Conservation (phyloP, 2,329 filamentous ascomycete genomes). For the Elsinoe necatrix region DNA sequence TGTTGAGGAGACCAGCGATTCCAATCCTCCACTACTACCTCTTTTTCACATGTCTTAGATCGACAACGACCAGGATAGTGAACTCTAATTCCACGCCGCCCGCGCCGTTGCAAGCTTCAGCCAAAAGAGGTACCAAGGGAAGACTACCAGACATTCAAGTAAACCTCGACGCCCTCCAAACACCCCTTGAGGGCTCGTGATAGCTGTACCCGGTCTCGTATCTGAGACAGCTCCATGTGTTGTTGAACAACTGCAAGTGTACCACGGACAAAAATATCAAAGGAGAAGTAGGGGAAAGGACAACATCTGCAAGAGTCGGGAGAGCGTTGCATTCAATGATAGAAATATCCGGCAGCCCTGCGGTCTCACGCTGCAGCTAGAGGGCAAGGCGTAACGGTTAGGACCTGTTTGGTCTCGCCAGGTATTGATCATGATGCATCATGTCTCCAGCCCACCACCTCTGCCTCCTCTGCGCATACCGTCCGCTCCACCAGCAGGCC, state of each 20-base stretch:
- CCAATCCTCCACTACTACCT: neutral
- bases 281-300: neutral
- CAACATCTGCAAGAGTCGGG: constrained; percentile 11
- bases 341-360: constrained; percentile 12
- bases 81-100: constrained; percentile 7
- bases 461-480: constrained; percentile 7
- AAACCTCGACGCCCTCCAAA: constrained; percentile 2
- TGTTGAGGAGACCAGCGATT: constrained; percentile 10
- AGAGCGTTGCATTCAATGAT: constrained; percentile 14
- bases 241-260: neutral
- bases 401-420: constrained; percentile 3
- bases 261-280: neutral
- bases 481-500: constrained; percentile 6
- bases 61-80: neutral
- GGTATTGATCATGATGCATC: constrained; percentile 12
- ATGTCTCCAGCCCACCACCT: neutral
- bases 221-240: neutral
- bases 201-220: constrained; percentile 1
- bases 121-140: constrained; percentile 11
- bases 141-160: constrained; percentile 8
- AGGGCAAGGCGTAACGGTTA: constrained; percentile 10
- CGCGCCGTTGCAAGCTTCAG: constrained; percentile 9
- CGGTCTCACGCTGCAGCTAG: constrained; percentile 12
- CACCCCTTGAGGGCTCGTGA: neutral
- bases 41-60: constrained; percentile 7